Evolutionary conservation across 192 early-diverging fungal genomes (phyloP), one percentile per base, ranked within the genome.

Genomic region (Umbelopsis vinacea): DNA sequence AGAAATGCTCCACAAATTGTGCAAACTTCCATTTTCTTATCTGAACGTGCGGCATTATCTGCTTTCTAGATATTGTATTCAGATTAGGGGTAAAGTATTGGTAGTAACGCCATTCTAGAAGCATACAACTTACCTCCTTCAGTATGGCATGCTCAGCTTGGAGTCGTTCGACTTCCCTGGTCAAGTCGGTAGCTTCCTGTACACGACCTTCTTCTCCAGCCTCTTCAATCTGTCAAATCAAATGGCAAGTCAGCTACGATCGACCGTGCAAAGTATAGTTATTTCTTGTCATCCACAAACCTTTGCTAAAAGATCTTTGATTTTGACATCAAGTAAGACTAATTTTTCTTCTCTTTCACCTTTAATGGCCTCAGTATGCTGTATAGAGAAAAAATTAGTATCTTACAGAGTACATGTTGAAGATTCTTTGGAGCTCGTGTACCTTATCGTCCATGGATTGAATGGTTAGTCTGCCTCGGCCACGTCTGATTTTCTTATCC

Each of bases 1-100:
- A 95, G 77, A 46, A 93, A 91, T 7, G 93, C 94, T 46, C 91
- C 91, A 77, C 94, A 95, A 29, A 95, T 91, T 66, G 92, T 88
- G 75, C 94, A 95, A 23, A 95, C 90, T 67, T 91, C 87, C 82
- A 94, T 87, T 22, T 87, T 81, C 72, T 91, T 90, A 35, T 93
- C 91, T 63, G 89, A 87, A 66, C 89, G 67, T 35, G 69, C 69
- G 19, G 60, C 23, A 26, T 68, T 63, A 46, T 73, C 72, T 24
- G 52, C 52, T 66, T 75, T 69, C 67, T 67, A 45, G 15, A 6
- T n/a, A 52, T 38, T 17, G 0, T 0, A 19, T 35, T 38, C 17
- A 68, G 12, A 37, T 19, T 43, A 43, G 40, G 40, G 40, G 6
- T 43, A 43, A 17, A 3, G 12, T 37, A 52, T 6, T 46, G 15